Conservation (phyloP, 176 grass and related monocot species). For the Oryza rufipogon region DNA sequence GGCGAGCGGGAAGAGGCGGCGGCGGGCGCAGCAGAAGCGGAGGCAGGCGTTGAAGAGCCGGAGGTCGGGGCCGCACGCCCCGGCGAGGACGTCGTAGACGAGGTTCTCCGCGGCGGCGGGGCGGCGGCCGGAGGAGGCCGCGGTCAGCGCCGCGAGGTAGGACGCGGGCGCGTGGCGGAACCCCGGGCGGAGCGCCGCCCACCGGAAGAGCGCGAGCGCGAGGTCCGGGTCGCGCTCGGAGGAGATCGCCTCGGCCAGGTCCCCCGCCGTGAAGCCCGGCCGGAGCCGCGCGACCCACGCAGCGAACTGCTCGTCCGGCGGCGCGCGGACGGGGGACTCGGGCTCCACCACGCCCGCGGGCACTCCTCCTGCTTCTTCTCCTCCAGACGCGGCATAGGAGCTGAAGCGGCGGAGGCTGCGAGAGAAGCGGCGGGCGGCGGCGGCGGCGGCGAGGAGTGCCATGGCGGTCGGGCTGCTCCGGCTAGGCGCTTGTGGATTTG, state of each 20-base stretch:
- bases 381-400: background rate
- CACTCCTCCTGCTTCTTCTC: background rate
- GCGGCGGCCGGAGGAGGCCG: slow-evolving; percentile 59
- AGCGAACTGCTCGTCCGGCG: slow-evolving; percentile 81
- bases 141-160: slow-evolving; percentile 71
- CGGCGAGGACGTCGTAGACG: slow-evolving; percentile 78
- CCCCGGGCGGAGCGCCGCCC: slow-evolving; percentile 73
- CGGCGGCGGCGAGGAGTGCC: slow-evolving; percentile 34
- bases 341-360: background rate
- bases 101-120: slow-evolving; percentile 61
- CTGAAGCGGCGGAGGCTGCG: background rate
- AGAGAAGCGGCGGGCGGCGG: background rate
- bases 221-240: slow-evolving; percentile 71
- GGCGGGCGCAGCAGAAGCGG: slow-evolving; percentile 82
- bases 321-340: slow-evolving; percentile 47
- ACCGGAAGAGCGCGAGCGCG: slow-evolving; percentile 89
- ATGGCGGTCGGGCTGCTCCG: background rate
- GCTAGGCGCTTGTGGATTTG: background rate
- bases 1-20: slow-evolving; percentile 74
- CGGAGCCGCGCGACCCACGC: slow-evolving; percentile 79
- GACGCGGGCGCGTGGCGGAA: slow-evolving; percentile 65
- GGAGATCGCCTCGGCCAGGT: slow-evolving; percentile 63
- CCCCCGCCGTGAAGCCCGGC: slow-evolving; percentile 67
- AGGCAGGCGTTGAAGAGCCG: slow-evolving; percentile 72
- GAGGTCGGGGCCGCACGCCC: slow-evolving; percentile 70